Percentiles rank a stretch among this genome's conserved stretches.
Conservation (phyloP, 768 basidiomycete genomes). For the Tulasnella sp. region DNA sequence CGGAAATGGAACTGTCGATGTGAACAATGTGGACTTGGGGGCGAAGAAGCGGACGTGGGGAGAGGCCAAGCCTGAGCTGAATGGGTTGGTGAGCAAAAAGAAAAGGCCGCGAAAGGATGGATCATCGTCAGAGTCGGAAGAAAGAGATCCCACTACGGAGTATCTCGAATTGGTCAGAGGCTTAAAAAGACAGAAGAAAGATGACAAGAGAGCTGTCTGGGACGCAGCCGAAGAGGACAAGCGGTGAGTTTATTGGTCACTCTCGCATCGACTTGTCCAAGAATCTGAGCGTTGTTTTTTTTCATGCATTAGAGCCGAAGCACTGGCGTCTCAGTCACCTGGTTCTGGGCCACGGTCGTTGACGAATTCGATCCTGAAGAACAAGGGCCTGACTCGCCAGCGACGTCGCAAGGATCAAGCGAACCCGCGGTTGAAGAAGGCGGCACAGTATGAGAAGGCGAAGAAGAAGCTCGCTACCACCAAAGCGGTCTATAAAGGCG, state of each 20-base stretch:
- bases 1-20: constrained; percentile 49
- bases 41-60: constrained; percentile 14
- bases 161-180: constrained; percentile 89
- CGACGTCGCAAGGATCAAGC: constrained; percentile 78
- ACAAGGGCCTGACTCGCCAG: constrained; percentile 81
- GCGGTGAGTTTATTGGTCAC: constrained; percentile 35
- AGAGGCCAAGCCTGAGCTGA: constrained; percentile 26
- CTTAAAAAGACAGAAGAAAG: constrained; percentile 57
- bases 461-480: constrained; percentile 85
- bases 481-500: constrained; percentile 88
- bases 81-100: constrained; percentile 30
- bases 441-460: constrained; percentile 77
- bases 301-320: background rate
- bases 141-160: constrained; percentile 41
- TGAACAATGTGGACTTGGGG: background rate
- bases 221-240: constrained; percentile 48
- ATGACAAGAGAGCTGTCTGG: constrained; percentile 70
- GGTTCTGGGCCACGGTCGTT: constrained; percentile 67
- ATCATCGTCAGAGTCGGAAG: constrained; percentile 22
- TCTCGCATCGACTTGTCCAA: background rate
- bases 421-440: constrained; percentile 97
- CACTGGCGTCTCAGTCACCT: constrained; percentile 14
- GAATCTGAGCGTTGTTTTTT: background rate
- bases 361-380: constrained; percentile 83
- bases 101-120: constrained; percentile 30